Evolutionary conservation across 2,329 filamentous ascomycete species (phyloP).

Genomic region (Clonostachys rhizophaga): DNA sequence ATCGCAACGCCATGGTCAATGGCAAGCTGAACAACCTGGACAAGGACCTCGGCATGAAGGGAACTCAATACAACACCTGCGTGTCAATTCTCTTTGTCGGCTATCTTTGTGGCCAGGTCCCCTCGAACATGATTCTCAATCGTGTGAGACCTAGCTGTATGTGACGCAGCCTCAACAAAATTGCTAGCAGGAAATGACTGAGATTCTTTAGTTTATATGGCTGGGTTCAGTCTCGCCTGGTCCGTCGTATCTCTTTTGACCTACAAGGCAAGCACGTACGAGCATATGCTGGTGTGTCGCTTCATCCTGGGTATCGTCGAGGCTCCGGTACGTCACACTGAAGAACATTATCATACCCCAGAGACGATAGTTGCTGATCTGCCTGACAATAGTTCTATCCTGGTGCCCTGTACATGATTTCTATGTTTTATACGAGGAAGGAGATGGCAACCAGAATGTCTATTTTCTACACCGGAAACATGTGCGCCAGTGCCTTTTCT

Average conservation of each 20-base stretch:
- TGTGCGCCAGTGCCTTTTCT: slow-evolving; percentile 28
- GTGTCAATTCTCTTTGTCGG: slow-evolving; percentile 31
- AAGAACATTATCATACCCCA: slow-evolving; percentile 41
- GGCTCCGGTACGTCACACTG: slow-evolving; percentile 37
- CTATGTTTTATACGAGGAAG: slow-evolving; percentile 50
- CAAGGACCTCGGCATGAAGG: slow-evolving; percentile 13
- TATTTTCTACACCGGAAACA: slow-evolving; percentile 36
- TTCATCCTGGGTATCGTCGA: slow-evolving; percentile 34
- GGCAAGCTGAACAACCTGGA: slow-evolving; percentile 40
- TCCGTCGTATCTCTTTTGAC: slow-evolving; percentile 32
- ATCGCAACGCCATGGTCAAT: slow-evolving; percentile 26
- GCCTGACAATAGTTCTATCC: slow-evolving; percentile 25
- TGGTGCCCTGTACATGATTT: slow-evolving; percentile 33
- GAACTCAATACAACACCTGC: slow-evolving; percentile 19
- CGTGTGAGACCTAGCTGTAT: slow-evolving; percentile 29
- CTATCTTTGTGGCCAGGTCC: slow-evolving; percentile 34
- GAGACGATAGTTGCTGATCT: slow-evolving; percentile 25
- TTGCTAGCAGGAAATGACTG: no score
- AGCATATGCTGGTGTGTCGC: slow-evolving; percentile 33
- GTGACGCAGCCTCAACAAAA: slow-evolving; percentile 12
- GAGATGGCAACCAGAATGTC: slow-evolving; percentile 35
- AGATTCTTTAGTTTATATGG: neutral
- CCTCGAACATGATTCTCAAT: slow-evolving; percentile 44
- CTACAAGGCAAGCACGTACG: slow-evolving; percentile 35
- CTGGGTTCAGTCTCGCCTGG: slow-evolving; percentile 7